phyloP scores from a whole-genome alignment of 352 stramenopile genomes.

The Phytophthora fragariae region DNA sequence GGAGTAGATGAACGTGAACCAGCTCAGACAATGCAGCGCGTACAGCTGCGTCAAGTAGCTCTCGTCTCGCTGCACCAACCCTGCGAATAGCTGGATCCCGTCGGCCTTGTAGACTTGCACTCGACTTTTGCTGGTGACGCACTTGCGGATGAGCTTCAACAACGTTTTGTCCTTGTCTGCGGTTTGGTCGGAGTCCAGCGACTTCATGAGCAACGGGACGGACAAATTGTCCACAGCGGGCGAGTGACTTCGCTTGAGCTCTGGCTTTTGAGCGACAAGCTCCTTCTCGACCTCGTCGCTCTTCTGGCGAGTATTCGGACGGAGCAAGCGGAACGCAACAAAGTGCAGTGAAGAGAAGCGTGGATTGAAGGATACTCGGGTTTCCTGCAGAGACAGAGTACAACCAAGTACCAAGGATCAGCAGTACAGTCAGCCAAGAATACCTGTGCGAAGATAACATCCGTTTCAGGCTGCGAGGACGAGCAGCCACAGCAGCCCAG shows the following conservation, averaged over 20 bases:
- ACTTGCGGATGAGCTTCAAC: conserved; percentile 29
- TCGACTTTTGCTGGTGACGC: conserved; percentile 28
- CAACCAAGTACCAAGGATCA: no score
- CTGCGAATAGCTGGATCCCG: conserved; percentile 26
- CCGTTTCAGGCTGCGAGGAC: no score
- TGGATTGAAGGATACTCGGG: no score
- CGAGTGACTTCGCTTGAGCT: conserved; percentile 16
- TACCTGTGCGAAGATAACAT: no score
- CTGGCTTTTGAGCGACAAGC: conserved; percentile 18
- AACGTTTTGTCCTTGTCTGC: conserved; percentile 25
- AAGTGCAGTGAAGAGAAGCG: no score
- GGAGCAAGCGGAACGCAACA: no score
- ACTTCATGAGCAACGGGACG: conserved; percentile 26
- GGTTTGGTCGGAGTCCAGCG: background rate
- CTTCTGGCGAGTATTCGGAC: background rate
- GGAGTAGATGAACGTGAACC: conserved; percentile 39
- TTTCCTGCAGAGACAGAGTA: no score
- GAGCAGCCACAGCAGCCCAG: no score
- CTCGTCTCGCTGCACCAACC: conserved; percentile 17
- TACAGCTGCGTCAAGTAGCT: conserved; percentile 32
- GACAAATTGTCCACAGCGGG: conserved; percentile 25
- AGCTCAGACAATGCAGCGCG: conserved; percentile 38
- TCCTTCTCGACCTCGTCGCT: conserved; percentile 21
- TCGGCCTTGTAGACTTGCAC: conserved; percentile 35
- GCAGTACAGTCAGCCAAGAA: no score